Base-by-base conservation (phyloP, 352 stramenopile genomes). In the Albugo laibachii region DNA sequence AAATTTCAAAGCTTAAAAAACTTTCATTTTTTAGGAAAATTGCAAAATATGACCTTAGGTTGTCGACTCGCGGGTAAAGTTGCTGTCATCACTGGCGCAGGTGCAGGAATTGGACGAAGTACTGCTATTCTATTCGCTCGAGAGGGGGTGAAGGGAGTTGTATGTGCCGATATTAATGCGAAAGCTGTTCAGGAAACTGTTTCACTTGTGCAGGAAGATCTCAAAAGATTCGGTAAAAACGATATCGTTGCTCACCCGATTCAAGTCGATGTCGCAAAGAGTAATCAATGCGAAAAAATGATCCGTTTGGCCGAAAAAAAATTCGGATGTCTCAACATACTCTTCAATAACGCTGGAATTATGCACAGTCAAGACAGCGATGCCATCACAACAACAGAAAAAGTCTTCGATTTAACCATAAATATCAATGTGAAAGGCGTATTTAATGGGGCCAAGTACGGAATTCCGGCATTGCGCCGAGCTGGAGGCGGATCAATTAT, bases 321-420 rank as follows among this genome's bases (percentile, higher is more conserved):
- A 55, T 91, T 88, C 48, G 78, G 78, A 37, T 63, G 62, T 14
- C 52, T 91, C 45, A 66, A 79, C 48, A 67, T 91, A 41, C 61
- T 91, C 15, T 91, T 91, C 61, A 91, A 91, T 65, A 91, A 91
- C 56, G 78, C 78, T 42, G 78, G 73, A 40, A 79, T 91, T 54
- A 91, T 91, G 78, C 73, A 85, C 60, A 71, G 56, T 52, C 57
- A 65, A 45, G 78, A 91, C 56, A 76, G 85, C 60, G 70, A 85
- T 54, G 78, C 78, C 20, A 63, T 83, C 44, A 47, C 55, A 36
- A 91, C 78, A 6, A 60, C 80, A 43, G 78, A 88, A 54, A 55
- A 83, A 45, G 67, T 91, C 21, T 91, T 73, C 71, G 78, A 91
- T 48, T 59, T 85, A 34, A 88, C 75, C 37, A 87, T 91, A 66